These are phyloP conservation scores for Platanthera zijinensis DNA, from an alignment of 106 monocot species.

Conservation along the genomic window DNA sequence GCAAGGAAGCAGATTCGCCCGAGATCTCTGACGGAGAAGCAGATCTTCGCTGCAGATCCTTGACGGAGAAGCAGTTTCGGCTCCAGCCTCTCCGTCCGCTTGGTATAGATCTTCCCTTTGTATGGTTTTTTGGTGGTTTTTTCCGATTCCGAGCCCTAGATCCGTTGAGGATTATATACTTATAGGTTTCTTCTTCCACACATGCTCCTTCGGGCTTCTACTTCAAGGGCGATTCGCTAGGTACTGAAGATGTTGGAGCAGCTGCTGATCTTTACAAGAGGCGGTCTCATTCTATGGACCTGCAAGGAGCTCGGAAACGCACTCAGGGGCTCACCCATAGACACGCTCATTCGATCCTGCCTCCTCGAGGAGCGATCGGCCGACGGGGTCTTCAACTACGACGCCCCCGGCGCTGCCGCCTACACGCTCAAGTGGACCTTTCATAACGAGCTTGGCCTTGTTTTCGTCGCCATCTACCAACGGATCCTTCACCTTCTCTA, in stretches of 20 bases:
- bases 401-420: slow-evolving; percentile 35
- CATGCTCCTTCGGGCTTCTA: too few relatives aligned
- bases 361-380: slow-evolving; percentile 98
- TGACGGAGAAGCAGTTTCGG: too few relatives aligned
- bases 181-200: too few relatives aligned
- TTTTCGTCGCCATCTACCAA: slow-evolving; percentile 96
- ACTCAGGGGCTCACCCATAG: slow-evolving; percentile 84
- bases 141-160: too few relatives aligned
- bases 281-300: slow-evolving; percentile 89
- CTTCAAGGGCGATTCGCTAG: background rate
- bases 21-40: too few relatives aligned
- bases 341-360: slow-evolving; percentile 83
- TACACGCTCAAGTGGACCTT: slow-evolving; percentile 96
- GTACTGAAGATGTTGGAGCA: slow-evolving; percentile 78
- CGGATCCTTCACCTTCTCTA: slow-evolving; percentile 82
- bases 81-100: too few relatives aligned
- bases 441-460: slow-evolving; percentile 92
- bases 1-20: too few relatives aligned
- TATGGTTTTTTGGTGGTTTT: too few relatives aligned
- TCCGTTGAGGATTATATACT: too few relatives aligned
- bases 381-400: slow-evolving; percentile 62
- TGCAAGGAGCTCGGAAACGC: slow-evolving; percentile 71
- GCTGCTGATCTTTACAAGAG: slow-evolving; percentile 95
- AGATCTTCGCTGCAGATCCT: too few relatives aligned
- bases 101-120: too few relatives aligned